Percentiles rank a stretch among this genome's conserved stretches.
Conservation (phyloP, 1,284 basidiomycete species). For the Gomphus sp. region DNA sequence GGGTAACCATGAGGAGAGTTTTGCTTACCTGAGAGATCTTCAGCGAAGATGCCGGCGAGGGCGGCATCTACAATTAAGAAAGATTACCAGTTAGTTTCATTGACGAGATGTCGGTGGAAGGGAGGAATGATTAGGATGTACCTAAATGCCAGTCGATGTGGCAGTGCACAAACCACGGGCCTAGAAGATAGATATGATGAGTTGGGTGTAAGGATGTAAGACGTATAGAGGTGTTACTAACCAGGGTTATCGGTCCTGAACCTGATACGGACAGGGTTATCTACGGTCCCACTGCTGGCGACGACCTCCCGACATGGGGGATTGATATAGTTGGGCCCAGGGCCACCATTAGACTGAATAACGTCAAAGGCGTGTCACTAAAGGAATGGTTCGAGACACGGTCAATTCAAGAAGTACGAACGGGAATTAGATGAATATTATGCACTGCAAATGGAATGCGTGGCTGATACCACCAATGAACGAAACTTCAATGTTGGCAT, state of each 20-base stretch:
- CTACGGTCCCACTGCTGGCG: neutral
- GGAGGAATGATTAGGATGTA: neutral
- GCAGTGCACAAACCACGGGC: constrained; percentile 7
- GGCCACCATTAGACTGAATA: constrained; percentile 5
- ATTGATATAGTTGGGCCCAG: constrained; percentile 13
- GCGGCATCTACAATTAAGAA: neutral
- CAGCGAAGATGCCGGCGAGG: constrained; percentile 6
- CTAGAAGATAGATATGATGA: neutral
- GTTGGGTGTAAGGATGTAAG: too few species aligned
- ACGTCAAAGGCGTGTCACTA: constrained; percentile 11
- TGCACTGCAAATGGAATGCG: constrained; percentile 13
- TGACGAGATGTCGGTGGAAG: neutral
- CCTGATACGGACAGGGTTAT: neutral
- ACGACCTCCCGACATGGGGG: constrained; percentile 14
- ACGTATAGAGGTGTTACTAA: neutral
- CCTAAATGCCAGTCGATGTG: constrained; percentile 10
- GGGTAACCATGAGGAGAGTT: too few species aligned
- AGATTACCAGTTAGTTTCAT: neutral
- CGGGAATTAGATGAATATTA: too few species aligned
- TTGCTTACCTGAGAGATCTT: neutral
- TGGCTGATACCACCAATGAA: constrained; percentile 24
- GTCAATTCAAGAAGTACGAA: too few species aligned
- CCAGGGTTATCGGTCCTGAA: constrained; percentile 9
- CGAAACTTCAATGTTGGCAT: constrained; percentile 37
- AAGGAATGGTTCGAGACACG: too few species aligned